Evolutionary conservation across 2,329 filamentous ascomycete genomes (phyloP).

Genomic region (Phialocephala sp.): DNA sequence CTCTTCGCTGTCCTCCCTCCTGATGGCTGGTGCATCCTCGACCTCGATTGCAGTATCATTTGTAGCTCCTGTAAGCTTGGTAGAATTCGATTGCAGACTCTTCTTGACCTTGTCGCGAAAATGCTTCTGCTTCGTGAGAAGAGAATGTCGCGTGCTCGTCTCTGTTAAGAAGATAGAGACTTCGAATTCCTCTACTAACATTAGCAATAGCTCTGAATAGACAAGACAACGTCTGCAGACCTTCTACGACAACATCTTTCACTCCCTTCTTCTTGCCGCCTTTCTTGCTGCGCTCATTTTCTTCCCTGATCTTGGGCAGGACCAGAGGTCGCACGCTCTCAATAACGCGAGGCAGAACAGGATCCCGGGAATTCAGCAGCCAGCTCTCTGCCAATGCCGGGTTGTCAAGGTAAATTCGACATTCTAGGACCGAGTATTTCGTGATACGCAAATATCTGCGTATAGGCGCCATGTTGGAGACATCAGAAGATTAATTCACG

Average conservation of each 20-base stretch:
- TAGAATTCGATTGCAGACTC: constrained; percentile 59
- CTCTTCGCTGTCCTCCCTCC: constrained; percentile 39
- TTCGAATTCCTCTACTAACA: constrained; percentile 82
- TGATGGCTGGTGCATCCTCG: constrained; percentile 39
- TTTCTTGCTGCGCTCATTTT: constrained; percentile 68
- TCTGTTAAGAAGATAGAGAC: constrained; percentile 93
- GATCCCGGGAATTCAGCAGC: constrained; percentile 78
- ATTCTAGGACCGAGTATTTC: constrained; percentile 94
- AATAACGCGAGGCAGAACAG: constrained; percentile 82
- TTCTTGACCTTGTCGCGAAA: constrained; percentile 64
- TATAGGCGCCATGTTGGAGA: constrained; percentile 75
- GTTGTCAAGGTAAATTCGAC: constrained; percentile 93
- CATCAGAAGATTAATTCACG: not conserved
- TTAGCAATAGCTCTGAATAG: constrained; percentile 26
- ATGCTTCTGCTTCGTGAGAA: constrained; percentile 84
- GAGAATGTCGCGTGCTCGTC: constrained; percentile 80
- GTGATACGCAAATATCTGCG: constrained; percentile 90
- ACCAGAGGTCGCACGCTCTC: constrained; percentile 84
- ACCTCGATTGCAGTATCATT: constrained; percentile 54
- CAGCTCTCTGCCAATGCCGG: constrained; percentile 83
- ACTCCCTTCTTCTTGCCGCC: constrained; percentile 73
- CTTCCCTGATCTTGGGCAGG: constrained; percentile 88
- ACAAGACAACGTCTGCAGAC: constrained; percentile 49
- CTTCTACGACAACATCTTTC: constrained; percentile 85
- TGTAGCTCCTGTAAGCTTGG: constrained; percentile 61